Percentiles rank a stretch among this genome's conserved stretches.
Evolutionary conservation across 352 stramenopile genomes (phyloP).

Genomic region (Saprolegnia diclina): DNA sequence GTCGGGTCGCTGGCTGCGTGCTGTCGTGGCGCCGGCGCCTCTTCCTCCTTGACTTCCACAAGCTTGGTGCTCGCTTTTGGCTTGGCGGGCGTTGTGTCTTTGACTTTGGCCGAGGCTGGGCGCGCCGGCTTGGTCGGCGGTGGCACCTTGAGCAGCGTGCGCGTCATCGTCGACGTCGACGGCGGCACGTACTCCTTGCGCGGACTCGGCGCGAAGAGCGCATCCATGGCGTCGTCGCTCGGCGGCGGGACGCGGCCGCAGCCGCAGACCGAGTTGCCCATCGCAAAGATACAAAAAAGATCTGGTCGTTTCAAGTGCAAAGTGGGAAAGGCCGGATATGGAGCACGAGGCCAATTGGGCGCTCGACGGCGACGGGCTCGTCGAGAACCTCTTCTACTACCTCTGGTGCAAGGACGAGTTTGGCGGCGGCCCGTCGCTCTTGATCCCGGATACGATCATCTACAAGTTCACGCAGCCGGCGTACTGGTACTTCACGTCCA

Average conservation of each 20-base stretch:
- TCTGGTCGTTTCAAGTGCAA: conserved; percentile 10
- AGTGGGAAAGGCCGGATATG: not conserved
- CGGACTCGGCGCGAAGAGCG: conserved; percentile 7
- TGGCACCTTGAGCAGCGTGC: conserved; percentile 15
- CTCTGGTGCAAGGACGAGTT: conserved; percentile 91
- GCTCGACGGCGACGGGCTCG: conserved; percentile 81
- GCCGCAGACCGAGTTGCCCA: conserved; percentile 22
- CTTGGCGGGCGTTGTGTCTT: not conserved
- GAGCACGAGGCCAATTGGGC: conserved; percentile 30
- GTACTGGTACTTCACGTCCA: conserved; percentile 94
- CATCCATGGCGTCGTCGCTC: not conserved
- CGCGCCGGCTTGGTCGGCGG: not conserved
- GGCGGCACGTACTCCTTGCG: conserved; percentile 23
- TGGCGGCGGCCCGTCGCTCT: conserved; percentile 55
- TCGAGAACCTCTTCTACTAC: conserved; percentile 87
- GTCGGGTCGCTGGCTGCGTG: not conserved
- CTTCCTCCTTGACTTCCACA: not conserved
- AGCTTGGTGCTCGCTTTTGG: not conserved
- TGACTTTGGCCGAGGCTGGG: not conserved
- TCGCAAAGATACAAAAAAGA: conserved; percentile 1
- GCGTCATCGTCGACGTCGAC: conserved; percentile 8
- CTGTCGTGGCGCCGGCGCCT: not conserved
- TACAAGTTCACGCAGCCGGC: conserved; percentile 90
- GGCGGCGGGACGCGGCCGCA: not conserved
- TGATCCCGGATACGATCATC: conserved; percentile 92